phyloP scores from a whole-genome alignment of 305 asterid genomes.

The Fraxinus platypoda region DNA sequence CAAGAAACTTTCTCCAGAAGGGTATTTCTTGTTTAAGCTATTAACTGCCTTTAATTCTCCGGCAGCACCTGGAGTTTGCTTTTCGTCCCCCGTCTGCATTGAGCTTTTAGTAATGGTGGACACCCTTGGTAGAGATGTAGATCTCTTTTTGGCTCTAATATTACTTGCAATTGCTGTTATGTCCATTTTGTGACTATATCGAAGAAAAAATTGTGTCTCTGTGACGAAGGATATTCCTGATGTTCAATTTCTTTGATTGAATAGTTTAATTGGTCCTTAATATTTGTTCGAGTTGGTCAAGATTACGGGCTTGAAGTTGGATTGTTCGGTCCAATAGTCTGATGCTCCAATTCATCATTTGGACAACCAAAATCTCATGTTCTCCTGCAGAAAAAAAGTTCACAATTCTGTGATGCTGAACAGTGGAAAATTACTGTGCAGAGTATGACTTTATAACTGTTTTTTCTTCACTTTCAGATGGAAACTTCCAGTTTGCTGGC shows the following conservation, averaged over 20 bases:
- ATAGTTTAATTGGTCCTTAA: not conserved
- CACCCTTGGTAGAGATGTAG: slow-evolving; percentile 63
- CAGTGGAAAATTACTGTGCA: not conserved
- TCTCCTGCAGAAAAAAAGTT: too few relatives aligned
- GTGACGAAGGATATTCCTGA: not conserved
- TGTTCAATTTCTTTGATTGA: not conserved
- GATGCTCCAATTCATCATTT: too few relatives aligned
- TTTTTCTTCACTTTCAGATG: slow-evolving; percentile 23
- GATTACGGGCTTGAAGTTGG: not conserved
- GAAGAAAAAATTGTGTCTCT: not conserved
- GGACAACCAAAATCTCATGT: too few relatives aligned
- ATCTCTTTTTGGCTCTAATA: slow-evolving; percentile 48
- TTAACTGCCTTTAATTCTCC: slow-evolving; percentile 20
- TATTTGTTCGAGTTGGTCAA: not conserved
- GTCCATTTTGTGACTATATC: not conserved
- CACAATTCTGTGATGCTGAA: too few relatives aligned
- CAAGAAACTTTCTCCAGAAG: slow-evolving; percentile 37
- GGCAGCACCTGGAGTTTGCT: slow-evolving; percentile 8
- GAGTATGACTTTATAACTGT: not conserved
- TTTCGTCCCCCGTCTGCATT: slow-evolving; percentile 27
- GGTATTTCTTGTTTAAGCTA: slow-evolving; percentile 28
- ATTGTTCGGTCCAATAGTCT: too few relatives aligned
- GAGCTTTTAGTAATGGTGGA: slow-evolving; percentile 37
- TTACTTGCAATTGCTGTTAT: slow-evolving; percentile 41
- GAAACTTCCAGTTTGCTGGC: slow-evolving; percentile 1